Evolutionary conservation across 2,329 filamentous ascomycete genomes (phyloP).

Genomic region (Venturia oleaginea): DNA sequence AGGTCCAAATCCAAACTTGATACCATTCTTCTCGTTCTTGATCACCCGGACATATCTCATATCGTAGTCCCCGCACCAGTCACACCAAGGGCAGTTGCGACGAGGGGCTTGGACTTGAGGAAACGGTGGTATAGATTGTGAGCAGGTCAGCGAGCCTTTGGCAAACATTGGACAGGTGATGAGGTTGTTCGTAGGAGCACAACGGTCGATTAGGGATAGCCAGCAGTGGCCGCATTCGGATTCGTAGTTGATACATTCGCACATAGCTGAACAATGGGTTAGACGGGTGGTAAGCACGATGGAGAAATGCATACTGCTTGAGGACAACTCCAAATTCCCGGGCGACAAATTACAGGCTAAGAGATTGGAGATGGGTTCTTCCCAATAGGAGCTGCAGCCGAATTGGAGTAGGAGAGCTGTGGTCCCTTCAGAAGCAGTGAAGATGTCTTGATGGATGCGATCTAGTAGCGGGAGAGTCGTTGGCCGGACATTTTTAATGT

Average conservation of each 20-base stretch:
- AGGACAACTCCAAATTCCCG: neutral
- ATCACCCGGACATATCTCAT: conserved; percentile 7
- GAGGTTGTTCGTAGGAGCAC: conserved; percentile 31
- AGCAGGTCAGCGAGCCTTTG: conserved; percentile 11
- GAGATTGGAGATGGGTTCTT: neutral
- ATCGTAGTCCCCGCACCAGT: conserved; percentile 17
- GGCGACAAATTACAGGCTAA: neutral
- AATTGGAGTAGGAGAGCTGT: neutral
- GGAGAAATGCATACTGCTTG: conserved; percentile 1
- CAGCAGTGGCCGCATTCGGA: conserved; percentile 41
- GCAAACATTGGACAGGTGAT: conserved; percentile 32
- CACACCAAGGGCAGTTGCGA: conserved; percentile 22
- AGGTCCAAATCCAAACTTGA: conserved; percentile 13
- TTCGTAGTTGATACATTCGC: conserved; percentile 35
- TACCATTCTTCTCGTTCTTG: conserved; percentile 4
- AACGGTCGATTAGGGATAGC: conserved; percentile 38
- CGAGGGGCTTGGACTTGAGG: conserved; percentile 14
- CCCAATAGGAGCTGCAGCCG: neutral
- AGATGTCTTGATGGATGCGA: neutral
- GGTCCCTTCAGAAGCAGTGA: neutral
- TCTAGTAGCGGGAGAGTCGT: neutral
- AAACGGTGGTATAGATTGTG: neutral
- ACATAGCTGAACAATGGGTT: conserved; percentile 30
- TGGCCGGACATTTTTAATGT: neutral
- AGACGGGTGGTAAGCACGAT: neutral